Evolutionary conservation across 441 rosid genomes (phyloP), one percentile per base, ranked within the genome.

Genomic region (Melastoma candidum): DNA sequence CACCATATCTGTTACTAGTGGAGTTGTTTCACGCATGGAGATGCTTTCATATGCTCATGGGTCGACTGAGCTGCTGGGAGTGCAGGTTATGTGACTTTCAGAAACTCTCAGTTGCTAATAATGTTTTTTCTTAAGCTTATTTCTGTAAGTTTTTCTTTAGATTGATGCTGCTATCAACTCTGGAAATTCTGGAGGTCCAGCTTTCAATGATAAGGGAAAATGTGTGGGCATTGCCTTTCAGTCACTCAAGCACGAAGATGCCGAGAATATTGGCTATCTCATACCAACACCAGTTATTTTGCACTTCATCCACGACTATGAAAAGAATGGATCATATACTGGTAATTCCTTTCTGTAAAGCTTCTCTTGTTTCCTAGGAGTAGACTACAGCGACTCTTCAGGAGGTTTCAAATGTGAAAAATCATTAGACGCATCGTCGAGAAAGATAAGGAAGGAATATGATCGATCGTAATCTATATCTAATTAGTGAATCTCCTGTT

Each of bases 191-290:
- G 95, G 97, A 57, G 95, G 98, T 12, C 98, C 98, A 63, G 98
- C 98, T 10, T 92, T 92, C 63, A 85, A 71, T 69, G 95, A 92
- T 59, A 82, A 84, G 69, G 97, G 94, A 1, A 75, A 69, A 22
- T 88, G 98, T 69, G 97, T 88, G 0, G 98, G 98, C 25, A 88
- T 92, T 76, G 98, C 97, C 4, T 92, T 92, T 77, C 98, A 92
- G 67, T 92, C 98, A 17, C 78, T 88, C 46, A 92, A 88, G 70
- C 92, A 82, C 57, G 95, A 92, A 63, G 92, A 92, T 71, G 95
- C 60, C 12, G 98, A 92, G 68, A 92, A 92, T 68, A 88, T 85
- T 51, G 95, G 97, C 57, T 92, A 88, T 72, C 95, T 92, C 66
- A 92, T 92, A 57, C 97, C 98, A 14, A 92, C 97, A 8, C 97